phyloP scores from a whole-genome alignment of 169 alveolate species.

The Plasmodium cynomolgi region DNA sequence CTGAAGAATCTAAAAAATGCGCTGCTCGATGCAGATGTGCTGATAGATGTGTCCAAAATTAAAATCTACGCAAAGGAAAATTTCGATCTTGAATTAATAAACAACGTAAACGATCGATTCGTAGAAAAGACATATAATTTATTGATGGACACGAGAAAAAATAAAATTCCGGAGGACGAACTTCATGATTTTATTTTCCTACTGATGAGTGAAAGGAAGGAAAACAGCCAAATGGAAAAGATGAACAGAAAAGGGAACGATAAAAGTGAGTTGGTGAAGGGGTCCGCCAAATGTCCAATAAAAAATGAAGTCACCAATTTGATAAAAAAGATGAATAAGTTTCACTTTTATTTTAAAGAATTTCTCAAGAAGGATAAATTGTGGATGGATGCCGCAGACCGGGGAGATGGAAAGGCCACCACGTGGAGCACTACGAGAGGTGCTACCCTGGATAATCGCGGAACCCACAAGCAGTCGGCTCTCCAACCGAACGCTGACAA shows the following conservation, averaged over 20 bases:
- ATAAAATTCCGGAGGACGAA: constrained; percentile 54
- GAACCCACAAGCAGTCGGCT: neutral
- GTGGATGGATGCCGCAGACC: neutral
- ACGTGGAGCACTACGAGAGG: neutral
- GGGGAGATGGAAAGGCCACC: neutral
- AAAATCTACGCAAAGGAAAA: constrained; percentile 5
- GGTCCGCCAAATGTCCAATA: constrained; percentile 14
- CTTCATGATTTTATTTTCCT: constrained; percentile 38
- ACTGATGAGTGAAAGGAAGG: constrained; percentile 28
- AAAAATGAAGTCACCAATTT: constrained; percentile 42
- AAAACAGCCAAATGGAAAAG: neutral
- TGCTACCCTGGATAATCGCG: neutral
- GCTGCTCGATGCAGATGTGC: constrained; percentile 20
- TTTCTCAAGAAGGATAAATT: neutral
- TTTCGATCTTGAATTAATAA: constrained; percentile 39
- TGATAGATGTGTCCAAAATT: constrained; percentile 38
- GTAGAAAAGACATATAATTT: constrained; percentile 44
- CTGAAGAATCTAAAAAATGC: constrained; percentile 17
- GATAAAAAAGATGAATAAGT: constrained; percentile 52
- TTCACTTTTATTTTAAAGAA: constrained; percentile 46
- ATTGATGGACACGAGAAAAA: constrained; percentile 7
- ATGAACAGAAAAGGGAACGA: neutral
- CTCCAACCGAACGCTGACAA: neutral
- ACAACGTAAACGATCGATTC: constrained; percentile 54
- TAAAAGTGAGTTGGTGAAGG: neutral